phyloP scores from a whole-genome alignment of 2,329 filamentous ascomycete genomes.

The Sarocladium kiliense region DNA sequence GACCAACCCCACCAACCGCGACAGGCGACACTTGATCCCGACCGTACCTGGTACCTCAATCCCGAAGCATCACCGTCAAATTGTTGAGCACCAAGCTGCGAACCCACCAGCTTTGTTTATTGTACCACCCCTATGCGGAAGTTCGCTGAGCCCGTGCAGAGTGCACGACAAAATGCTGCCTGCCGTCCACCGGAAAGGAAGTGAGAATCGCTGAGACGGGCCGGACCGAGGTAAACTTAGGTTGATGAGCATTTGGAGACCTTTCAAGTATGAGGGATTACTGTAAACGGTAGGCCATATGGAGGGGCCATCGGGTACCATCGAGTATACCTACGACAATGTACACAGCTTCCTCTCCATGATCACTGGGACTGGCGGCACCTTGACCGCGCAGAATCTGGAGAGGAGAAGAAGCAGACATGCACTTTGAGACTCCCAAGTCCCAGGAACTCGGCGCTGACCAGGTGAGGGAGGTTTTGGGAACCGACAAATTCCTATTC shows the following conservation, averaged over 20 bases:
- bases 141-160: neutral
- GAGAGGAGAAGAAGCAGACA: too few relatives aligned
- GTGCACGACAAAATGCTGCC: neutral
- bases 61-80: neutral
- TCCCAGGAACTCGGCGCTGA: too few relatives aligned
- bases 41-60: neutral
- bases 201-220: constrained; percentile 1
- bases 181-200: too few relatives aligned
- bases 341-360: neutral
- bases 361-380: too few relatives aligned
- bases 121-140: too few relatives aligned
- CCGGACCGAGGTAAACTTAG: constrained; percentile 6
- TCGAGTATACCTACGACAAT: too few relatives aligned
- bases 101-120: neutral
- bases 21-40: neutral
- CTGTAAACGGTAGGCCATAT: neutral
- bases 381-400: too few relatives aligned
- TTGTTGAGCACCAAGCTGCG: neutral
- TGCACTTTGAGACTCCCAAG: too few relatives aligned
- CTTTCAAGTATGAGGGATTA: neutral
- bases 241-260: neutral
- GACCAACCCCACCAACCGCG: neutral
- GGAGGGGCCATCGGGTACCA: too few relatives aligned
- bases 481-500: too few relatives aligned
- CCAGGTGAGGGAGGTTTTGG: too few relatives aligned